phyloP scores from a whole-genome alignment of 192 early-diverging fungal genomes.

The Rhizophagus sp. region DNA sequence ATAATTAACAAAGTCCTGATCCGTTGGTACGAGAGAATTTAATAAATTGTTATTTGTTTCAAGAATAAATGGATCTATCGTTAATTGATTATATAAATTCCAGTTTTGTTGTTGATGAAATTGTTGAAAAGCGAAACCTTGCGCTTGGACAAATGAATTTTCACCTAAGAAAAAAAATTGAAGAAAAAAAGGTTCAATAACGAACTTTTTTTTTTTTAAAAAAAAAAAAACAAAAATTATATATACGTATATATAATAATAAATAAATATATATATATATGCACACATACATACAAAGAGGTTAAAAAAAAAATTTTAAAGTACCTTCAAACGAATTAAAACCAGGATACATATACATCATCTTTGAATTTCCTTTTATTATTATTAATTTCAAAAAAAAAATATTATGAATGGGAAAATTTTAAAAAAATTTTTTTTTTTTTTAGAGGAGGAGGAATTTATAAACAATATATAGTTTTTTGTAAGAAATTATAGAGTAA shows the following conservation, averaged over 20 bases:
- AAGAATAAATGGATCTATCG: background rate
- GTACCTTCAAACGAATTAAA: background rate
- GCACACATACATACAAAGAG: too few relatives aligned
- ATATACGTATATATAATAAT: too few relatives aligned
- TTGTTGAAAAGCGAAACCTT: background rate
- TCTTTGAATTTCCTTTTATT: background rate
- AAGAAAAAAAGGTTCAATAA: background rate
- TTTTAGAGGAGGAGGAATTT: background rate
- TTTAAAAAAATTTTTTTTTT: background rate
- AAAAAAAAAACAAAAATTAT: background rate
- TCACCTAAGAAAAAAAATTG: background rate
- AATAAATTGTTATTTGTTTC: background rate
- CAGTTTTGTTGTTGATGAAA: background rate
- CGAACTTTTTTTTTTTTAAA: background rate
- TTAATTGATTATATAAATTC: background rate
- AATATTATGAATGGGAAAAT: background rate
- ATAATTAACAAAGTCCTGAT: background rate
- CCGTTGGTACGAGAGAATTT: background rate
- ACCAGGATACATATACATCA: background rate
- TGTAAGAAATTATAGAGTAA: background rate
- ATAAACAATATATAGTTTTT: background rate
- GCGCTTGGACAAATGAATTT: background rate
- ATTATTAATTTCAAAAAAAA: background rate
- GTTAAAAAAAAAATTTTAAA: too few relatives aligned
- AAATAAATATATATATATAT: too few relatives aligned